Conservation (phyloP, 331 rosid species). For the Acacia concinna region DNA sequence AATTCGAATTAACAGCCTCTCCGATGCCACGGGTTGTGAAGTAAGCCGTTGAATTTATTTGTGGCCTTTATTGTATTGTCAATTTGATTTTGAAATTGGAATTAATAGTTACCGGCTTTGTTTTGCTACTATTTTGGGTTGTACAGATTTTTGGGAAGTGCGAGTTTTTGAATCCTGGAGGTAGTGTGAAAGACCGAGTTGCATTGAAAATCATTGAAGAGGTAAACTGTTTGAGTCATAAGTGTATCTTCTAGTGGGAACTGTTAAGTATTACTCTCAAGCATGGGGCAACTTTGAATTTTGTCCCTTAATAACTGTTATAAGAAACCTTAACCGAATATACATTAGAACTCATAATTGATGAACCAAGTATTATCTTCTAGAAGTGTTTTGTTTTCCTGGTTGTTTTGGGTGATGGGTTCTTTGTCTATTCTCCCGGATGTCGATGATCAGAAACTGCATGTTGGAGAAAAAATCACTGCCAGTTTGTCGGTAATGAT, state of each 20-base stretch:
- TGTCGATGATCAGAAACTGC: not conserved
- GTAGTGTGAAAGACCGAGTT: slow-evolving; percentile 96
- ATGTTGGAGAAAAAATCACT: not conserved
- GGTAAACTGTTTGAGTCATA: slow-evolving; percentile 39
- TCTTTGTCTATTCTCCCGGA: not conserved
- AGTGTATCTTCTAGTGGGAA: not conserved
- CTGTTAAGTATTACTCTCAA: not conserved
- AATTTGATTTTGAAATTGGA: not conserved
- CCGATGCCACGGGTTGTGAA: slow-evolving; percentile 89
- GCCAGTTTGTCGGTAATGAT: not conserved
- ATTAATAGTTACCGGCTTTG: not conserved
- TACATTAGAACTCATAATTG: not conserved
- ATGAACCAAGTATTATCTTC: not conserved
- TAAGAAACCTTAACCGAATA: not conserved
- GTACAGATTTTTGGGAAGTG: slow-evolving; percentile 85
- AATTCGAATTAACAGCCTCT: slow-evolving; percentile 83
- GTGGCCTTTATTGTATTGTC: not conserved
- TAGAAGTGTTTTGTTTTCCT: not conserved
- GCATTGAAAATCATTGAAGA: slow-evolving; percentile 82
- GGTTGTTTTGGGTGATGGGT: not conserved
- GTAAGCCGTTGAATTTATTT: slow-evolving; percentile 29
- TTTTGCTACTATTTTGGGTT: not conserved
- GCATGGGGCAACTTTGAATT: not conserved
- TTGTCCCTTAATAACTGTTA: not conserved
- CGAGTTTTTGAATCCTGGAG: slow-evolving; percentile 96